Base-by-base conservation (phyloP, 2,329 filamentous ascomycete species). In the Aureobasidium sp. region DNA sequence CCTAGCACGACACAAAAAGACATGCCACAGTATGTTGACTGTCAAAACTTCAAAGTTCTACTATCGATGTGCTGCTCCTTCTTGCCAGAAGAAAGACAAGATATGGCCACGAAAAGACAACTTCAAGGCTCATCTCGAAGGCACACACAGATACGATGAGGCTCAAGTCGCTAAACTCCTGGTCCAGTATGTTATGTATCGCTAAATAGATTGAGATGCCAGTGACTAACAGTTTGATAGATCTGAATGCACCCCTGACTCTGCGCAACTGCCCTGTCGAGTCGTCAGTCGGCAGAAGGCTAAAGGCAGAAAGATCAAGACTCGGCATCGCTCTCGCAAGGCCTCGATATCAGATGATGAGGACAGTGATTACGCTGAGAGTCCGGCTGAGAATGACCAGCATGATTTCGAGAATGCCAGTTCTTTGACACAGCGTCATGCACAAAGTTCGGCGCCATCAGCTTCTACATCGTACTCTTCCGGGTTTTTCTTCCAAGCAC, bases 111-210 rank as follows among this genome's bases (percentile, higher is more conserved):
- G 60, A 2, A 62, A 62, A 14, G 60, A 62, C 41, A 62, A 62
- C 27, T 62, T 62, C 49, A 62, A 62, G 20, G 60, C 60, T 47
- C 60, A 62, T 41, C 49, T 62, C 12, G 60, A 62, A 31, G 51
- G 60, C 7, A 62, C 51, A 27, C 60, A 62, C 20, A 55, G 53
- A 31, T 56, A 47, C 11, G 27, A 61, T 22, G 57, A 51, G 22
- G 14, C 14, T 20, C 20, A 51, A 22, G 47, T 61, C 8, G 47
- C 57, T 12, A 36, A 52, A 37, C 36, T 61, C 1, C 27, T 61
- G n/a, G 22, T 47, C 14, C 44, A 42, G 57, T 61, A 36, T 17
- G 14, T 52, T 15, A 12, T 17, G n/a, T 3, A n/a, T 3, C 9
- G 2, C 1, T n/a, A 15, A n/a, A 25, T 14, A 25, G 42, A 3